A percentile compares a stretch with the other conserved stretches of the same genome.
These are phyloP conservation scores for Haplosporangium gracile DNA, from an alignment of 192 early-diverging fungal genomes.

Conservation along the genomic window DNA sequence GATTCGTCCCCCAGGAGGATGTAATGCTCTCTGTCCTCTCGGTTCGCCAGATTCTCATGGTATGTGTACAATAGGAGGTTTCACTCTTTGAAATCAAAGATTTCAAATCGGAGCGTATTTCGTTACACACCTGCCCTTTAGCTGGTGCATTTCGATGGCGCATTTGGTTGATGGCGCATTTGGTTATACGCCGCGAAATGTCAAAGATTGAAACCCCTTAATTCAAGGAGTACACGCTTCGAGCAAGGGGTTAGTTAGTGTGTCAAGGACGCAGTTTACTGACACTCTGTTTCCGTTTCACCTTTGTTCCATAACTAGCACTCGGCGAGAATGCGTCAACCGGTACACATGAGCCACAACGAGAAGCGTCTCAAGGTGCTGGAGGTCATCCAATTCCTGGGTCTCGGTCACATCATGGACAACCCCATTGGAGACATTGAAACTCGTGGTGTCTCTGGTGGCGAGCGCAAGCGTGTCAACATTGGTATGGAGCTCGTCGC, in stretches of 20 bases:
- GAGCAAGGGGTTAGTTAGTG: background rate
- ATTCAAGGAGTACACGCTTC: background rate
- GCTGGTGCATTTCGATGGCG: too few species aligned
- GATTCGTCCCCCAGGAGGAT: constrained; percentile 81
- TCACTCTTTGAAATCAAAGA: too few species aligned
- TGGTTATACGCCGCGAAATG: too few species aligned
- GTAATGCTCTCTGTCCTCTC: constrained; percentile 72
- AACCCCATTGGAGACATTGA: constrained; percentile 71
- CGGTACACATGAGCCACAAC: constrained; percentile 52
- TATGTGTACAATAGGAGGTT: constrained; percentile 14
- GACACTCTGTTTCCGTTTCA: background rate
- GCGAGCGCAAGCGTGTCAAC: constrained; percentile 82
- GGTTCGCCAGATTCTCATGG: constrained; percentile 73
- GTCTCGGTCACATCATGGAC: constrained; percentile 64
- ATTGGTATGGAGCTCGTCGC: constrained; percentile 79
- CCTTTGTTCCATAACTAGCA: constrained; percentile 49
- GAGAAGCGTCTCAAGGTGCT: constrained; percentile 68
- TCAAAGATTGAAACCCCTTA: too few species aligned
- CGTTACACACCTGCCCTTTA: too few species aligned
- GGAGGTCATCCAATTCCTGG: constrained; percentile 69
- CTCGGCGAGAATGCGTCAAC: constrained; percentile 75
- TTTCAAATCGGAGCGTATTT: too few species aligned
- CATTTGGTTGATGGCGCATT: too few species aligned
- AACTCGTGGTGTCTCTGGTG: constrained; percentile 77
- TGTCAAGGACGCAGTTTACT: background rate